Evolutionary conservation across 2,329 filamentous ascomycete genomes (phyloP).

Genomic region (Albophoma yamanashiensis): DNA sequence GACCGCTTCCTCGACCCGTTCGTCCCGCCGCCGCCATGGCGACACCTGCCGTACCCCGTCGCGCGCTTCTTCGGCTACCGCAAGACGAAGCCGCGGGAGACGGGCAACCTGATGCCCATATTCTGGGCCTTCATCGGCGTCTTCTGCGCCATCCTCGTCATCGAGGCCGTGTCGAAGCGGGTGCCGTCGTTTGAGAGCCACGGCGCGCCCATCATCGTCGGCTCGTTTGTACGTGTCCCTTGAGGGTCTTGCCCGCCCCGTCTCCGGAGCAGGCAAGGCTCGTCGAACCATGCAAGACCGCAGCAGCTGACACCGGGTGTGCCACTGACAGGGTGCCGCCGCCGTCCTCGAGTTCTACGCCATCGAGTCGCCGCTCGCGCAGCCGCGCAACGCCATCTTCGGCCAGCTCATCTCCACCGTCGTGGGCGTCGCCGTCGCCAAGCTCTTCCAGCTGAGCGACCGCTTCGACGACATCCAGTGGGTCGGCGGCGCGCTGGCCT

Average conservation of each 20-base stretch:
- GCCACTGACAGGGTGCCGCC: conserved; percentile 52
- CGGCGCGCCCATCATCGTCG: conserved; percentile 51
- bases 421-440: conserved; percentile 50
- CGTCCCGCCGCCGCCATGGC: conserved; percentile 55
- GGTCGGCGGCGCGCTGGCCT: conserved; percentile 55
- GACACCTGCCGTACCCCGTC: conserved; percentile 51
- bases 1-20: conserved; percentile 65
- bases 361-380: conserved; percentile 61
- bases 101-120: conserved; percentile 49
- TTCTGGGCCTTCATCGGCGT: conserved; percentile 56
- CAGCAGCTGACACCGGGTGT: background rate
- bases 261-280: background rate
- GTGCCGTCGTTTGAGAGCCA: conserved; percentile 42
- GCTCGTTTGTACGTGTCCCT: conserved; percentile 50
- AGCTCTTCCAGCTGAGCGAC: conserved; percentile 48
- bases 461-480: conserved; percentile 43
- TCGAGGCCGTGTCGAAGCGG: conserved; percentile 44
- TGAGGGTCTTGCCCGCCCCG: background rate
- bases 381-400: conserved; percentile 58
- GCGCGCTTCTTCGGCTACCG: conserved; percentile 61
- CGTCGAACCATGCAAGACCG: background rate
- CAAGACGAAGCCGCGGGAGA: conserved; percentile 17
- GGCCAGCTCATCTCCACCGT: conserved; percentile 55
- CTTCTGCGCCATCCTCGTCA: conserved; percentile 48
- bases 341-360: conserved; percentile 67